These are phyloP conservation scores for Echinochloa phyllopogon DNA, from an alignment of 176 grass and related monocot species.

Conservation along the genomic window DNA sequence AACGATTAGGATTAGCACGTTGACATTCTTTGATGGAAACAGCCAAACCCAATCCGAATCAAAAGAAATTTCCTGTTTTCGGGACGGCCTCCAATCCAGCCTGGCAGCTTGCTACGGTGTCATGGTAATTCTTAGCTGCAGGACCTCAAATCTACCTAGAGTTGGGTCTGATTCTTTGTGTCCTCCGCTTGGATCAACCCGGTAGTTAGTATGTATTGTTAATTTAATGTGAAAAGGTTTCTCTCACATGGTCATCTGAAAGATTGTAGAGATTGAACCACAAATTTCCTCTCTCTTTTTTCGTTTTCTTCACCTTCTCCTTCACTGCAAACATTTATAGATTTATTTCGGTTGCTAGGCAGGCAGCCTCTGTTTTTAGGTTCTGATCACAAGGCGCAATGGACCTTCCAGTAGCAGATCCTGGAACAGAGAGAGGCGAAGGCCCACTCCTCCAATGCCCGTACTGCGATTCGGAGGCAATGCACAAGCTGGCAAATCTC, in stretches of 20 bases:
- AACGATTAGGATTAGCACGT: too few relatives aligned
- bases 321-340: neutral
- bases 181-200: neutral
- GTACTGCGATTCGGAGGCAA: constrained; percentile 67
- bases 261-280: neutral
- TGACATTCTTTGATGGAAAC: too few relatives aligned
- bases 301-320: neutral
- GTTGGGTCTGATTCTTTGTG: too few relatives aligned
- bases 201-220: neutral
- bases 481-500: constrained; percentile 73
- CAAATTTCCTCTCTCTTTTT: neutral
- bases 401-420: constrained; percentile 69
- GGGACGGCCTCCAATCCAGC: too few relatives aligned
- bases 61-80: too few relatives aligned
- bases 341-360: neutral
- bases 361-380: neutral
- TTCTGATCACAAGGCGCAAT: constrained; percentile 44
- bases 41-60: too few relatives aligned
- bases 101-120: too few relatives aligned
- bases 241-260: neutral
- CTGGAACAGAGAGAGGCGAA: constrained; percentile 50
- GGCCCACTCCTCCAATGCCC: constrained; percentile 53
- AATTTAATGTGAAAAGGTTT: neutral
- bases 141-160: too few relatives aligned
- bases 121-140: too few relatives aligned